Evolutionary conservation across 2,329 filamentous ascomycete genomes (phyloP), one percentile per base, ranked within the genome.

Genomic region (Stachybotrys chartarum): DNA sequence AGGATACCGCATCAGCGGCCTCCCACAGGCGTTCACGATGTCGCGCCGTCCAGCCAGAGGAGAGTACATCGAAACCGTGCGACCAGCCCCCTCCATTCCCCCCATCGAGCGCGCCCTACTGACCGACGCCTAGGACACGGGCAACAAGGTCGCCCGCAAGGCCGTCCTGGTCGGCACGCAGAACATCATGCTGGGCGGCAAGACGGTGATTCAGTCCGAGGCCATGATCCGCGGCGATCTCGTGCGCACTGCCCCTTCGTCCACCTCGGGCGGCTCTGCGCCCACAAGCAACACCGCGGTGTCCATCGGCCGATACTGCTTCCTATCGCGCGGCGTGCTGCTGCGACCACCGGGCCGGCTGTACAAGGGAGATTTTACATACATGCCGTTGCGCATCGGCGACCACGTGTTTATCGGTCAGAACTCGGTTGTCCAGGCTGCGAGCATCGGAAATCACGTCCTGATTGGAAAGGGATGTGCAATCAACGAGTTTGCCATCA

Each of bases 141-240:
- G 94, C 62, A 99, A 99, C 82, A 97, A 97, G 77, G 94, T 99
- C 66, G 93, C 92, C 45, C 90, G 94, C 62, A 91, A 91, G 63
- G 90, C 91, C 59, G 86, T 88, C 68, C 90, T 99, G 63, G 89
- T 96, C 66, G 94, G 94, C 65, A 97, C 93, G 24, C 91, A 96
- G 64, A 96, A 97, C 75, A 97, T 99, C 74, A 96, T 96, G 73
- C 87, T 99, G 2, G 94, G 91, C 63, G 94, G 94, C 60, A 96
- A 91, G 74, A 96, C 92, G 1, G 91, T 97, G 59, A 96, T 99
- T 67, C 91, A 96, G 79, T 88, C 91, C 59, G 92, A 96, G 68
- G 93, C 91, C 64, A 91, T 94, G 72, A 91, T 99, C 68, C 87
- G 94, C 51, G 94, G 93, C 49, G 94, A 99, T 68, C 83, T 99